Evolutionary conservation across 2,329 filamentous ascomycete species (phyloP).

Genomic region (Corynespora cassiicola): DNA sequence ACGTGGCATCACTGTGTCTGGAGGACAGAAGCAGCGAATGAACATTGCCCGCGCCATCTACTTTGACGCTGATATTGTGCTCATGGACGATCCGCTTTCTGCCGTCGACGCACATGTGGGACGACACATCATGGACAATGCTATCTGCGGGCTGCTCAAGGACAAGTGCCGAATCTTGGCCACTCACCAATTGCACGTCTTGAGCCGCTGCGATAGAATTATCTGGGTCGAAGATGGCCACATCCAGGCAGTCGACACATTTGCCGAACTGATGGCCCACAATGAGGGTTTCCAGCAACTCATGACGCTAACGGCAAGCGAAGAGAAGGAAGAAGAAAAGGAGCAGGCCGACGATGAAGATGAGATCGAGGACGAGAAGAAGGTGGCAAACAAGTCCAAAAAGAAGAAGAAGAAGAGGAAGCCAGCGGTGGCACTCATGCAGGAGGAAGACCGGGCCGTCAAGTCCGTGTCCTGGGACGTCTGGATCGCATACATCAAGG

Average conservation of each 20-base stretch:
- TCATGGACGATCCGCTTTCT: conserved; percentile 70
- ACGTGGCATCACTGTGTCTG: conserved; percentile 92
- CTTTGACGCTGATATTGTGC: conserved; percentile 67
- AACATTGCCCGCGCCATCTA: conserved; percentile 87
- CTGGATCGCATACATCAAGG: conserved; percentile 77
- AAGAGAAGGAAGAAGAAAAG: conserved; percentile 56
- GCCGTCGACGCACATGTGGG: conserved; percentile 66
- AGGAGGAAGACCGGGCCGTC: conserved; percentile 73
- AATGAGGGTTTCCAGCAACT: conserved; percentile 80
- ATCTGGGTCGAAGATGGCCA: conserved; percentile 90
- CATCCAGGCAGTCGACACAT: conserved; percentile 87
- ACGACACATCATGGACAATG: conserved; percentile 85
- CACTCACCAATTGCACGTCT: conserved; percentile 93
- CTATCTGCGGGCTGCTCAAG: conserved; percentile 86
- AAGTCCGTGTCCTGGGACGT: conserved; percentile 81
- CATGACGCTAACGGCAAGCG: conserved; percentile 79
- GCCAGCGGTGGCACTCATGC: conserved; percentile 71
- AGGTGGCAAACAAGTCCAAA: conserved; percentile 59
- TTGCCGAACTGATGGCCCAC: conserved; percentile 81
- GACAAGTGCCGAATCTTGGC: conserved; percentile 91
- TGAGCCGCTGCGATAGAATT: conserved; percentile 88
- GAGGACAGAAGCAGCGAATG: conserved; percentile 91
- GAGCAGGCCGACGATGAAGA: conserved; percentile 59
- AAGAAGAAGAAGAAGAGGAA: conserved; percentile 50
- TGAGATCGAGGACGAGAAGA: conserved; percentile 65